Percentiles rank a stretch among this genome's conserved stretches.
These are phyloP conservation scores for Datisca glomerata DNA, from an alignment of 306 rosid species.

Conservation along the genomic window DNA sequence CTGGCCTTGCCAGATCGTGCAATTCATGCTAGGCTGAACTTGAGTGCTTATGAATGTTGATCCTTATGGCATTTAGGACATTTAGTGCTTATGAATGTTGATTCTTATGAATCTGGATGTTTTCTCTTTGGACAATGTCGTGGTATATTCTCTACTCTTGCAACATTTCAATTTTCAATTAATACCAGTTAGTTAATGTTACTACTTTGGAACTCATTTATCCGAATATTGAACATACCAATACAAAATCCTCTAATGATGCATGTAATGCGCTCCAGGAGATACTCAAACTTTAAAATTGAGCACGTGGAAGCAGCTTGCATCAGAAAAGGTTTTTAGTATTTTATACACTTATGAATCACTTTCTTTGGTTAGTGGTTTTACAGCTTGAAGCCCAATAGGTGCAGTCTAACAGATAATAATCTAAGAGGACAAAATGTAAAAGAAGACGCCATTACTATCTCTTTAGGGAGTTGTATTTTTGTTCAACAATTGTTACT, in stretches of 20 bases:
- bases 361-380: too few species aligned
- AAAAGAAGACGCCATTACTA: background rate
- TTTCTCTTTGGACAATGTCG: conserved; percentile 93
- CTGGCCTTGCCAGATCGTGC: too few species aligned
- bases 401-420: too few species aligned
- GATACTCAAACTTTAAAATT: conserved; percentile 70
- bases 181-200: too few species aligned
- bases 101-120: conserved; percentile 99
- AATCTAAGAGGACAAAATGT: too few species aligned
- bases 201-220: too few species aligned
- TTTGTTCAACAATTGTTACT: too few species aligned
- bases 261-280: conserved; percentile 46
- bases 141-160: conserved; percentile 40
- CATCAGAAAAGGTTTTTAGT: conserved; percentile 58
- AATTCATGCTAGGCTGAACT: conserved; percentile 2
- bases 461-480: too few species aligned
- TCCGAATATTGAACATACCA: background rate
- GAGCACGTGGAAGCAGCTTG: conserved; percentile 83
- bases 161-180: too few species aligned
- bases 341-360: too few species aligned
- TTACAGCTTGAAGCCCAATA: too few species aligned
- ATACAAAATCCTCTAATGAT: conserved; percentile 11
- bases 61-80: conserved; percentile 53
- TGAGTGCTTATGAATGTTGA: conserved; percentile 15
- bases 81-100: too few species aligned